Evolutionary conservation across 257 asterid species (phyloP), one percentile per base, ranked within the genome.

Genomic region (Catharanthus roseus): DNA sequence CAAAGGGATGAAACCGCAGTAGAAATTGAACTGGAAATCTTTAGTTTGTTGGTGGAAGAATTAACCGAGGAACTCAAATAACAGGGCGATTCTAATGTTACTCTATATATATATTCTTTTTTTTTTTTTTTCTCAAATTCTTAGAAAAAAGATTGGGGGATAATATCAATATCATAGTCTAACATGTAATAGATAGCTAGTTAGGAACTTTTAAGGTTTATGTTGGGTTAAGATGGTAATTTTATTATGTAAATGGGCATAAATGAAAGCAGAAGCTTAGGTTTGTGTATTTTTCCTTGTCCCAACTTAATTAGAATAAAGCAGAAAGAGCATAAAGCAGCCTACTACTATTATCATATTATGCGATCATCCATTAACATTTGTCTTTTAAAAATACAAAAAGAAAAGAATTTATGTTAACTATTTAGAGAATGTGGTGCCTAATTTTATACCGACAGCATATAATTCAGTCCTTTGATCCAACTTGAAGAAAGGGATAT

Each of bases 21-120:
- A 13, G 93, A 87, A 41, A 78, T 88, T 26, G 93, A 85, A 82
- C 42, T 76, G 10, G 79, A 80, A 26, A 78, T 88, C 5, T 83
- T 57, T 21, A 75, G 73, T 19, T 9, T 80, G 39, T 74, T 86
- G 53, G 15, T 85, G 65, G 80, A 84, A 24, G 93, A 88, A 58
- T 68, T 88, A 69, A 69, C 80, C 0, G 78, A 77, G 18, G 93
- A 87, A 64, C 51, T 84, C 3, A 54, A 62, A 21, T 62, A 11
- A 34, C 42, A 38, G 3, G 45, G 34, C 19, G 28, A 10, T 62
- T 24, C 16, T 33, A 57, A 42, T 42, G 51, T 1, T 45, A 45
- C 4, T 15, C 0, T 11, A 58, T 58, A 29, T 57, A 16, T 15
- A 62, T 18, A 34, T 33, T 33, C 42, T 49, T 49, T 68, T 10